Evolutionary conservation across 2,329 filamentous ascomycete genomes (phyloP).

Genomic region (Juglanconis oblonga): DNA sequence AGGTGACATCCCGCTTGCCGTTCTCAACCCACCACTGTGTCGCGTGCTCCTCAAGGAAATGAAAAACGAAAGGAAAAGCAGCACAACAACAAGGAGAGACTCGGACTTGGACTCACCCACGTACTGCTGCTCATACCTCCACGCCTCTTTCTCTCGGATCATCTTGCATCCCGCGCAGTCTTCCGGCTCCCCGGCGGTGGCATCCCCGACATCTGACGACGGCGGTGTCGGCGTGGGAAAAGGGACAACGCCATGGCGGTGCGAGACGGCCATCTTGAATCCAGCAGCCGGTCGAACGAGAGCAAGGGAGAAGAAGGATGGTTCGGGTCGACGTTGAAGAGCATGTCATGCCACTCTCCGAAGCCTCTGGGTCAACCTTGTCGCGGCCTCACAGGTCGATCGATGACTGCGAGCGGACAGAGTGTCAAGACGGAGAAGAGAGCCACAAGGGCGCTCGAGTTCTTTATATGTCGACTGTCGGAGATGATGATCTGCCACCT

Average conservation of each 20-base stretch:
- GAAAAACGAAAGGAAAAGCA: neutral
- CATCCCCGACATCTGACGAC: constrained; percentile 5
- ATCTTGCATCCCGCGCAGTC: constrained; percentile 12
- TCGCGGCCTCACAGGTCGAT: too few relatives aligned
- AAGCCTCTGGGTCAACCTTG: neutral
- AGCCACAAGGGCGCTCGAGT: too few relatives aligned
- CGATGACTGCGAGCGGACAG: too few relatives aligned
- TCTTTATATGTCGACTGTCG: too few relatives aligned
- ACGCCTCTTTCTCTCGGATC: constrained; percentile 9
- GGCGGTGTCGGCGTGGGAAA: constrained; percentile 15
- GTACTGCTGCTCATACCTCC: constrained; percentile 7
- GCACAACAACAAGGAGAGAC: too few relatives aligned
- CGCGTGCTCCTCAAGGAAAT: neutral
- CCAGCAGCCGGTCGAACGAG: neutral
- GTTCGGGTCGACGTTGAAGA: neutral
- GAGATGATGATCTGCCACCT: neutral
- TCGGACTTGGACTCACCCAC: neutral
- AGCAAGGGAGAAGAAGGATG: neutral
- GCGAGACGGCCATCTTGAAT: neutral
- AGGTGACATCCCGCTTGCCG: too few relatives aligned
- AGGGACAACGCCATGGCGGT: neutral
- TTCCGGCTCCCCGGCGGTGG: neutral
- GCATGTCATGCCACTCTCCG: neutral
- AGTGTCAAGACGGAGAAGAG: too few relatives aligned
- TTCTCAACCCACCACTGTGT: too few relatives aligned